Conservation (phyloP, 768 basidiomycete genomes). For the Steccherinum ochraceum region DNA sequence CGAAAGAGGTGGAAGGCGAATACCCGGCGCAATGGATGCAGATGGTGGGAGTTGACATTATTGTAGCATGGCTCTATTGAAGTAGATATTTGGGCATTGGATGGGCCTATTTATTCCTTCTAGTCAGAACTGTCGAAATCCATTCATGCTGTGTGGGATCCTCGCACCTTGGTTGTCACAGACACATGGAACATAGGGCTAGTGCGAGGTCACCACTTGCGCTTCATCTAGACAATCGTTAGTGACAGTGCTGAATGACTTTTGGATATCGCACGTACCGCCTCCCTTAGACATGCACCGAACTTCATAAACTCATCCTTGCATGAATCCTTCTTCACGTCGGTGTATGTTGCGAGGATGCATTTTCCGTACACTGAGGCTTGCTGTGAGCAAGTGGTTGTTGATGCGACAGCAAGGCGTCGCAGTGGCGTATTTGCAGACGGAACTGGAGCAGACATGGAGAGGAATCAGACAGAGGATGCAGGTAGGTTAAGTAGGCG, state of each 20-base stretch:
- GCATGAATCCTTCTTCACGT: constrained; percentile 81
- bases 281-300: constrained; percentile 70
- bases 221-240: constrained; percentile 38
- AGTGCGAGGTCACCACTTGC: constrained; percentile 57
- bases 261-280: constrained; percentile 66
- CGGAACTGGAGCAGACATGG: neutral
- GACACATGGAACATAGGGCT: no score
- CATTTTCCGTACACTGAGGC: constrained; percentile 86
- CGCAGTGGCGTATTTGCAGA: constrained; percentile 42
- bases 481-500: neutral
- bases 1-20: constrained; percentile 3
- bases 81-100: no score
- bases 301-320: constrained; percentile 80
- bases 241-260: no score
- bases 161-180: no score
- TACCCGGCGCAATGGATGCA: constrained; percentile 25
- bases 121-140: no score
- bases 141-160: no score
- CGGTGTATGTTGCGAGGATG: constrained; percentile 74
- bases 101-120: no score
- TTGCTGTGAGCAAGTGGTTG: constrained; percentile 63
- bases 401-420: constrained; percentile 64
- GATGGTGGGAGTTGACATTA: constrained; percentile 12
- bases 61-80: no score
- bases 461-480: neutral